These are phyloP conservation scores for Tulasnella sp. DNA, from an alignment of 768 basidiomycete genomes.

Conservation along the genomic window DNA sequence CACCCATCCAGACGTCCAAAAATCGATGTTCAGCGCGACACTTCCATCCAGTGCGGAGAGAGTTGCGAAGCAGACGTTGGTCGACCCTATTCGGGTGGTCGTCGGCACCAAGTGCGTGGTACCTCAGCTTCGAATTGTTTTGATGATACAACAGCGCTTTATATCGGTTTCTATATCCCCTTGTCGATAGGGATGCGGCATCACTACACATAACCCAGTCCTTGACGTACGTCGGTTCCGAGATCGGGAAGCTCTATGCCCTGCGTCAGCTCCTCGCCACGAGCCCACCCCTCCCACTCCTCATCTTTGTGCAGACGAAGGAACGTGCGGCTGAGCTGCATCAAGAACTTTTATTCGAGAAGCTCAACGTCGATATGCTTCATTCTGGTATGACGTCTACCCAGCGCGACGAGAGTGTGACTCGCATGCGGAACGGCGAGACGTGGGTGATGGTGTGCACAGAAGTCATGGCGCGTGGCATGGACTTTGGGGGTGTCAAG, in stretches of 20 bases:
- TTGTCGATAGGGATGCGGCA: conserved; percentile 67
- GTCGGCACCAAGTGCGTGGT: conserved; percentile 82
- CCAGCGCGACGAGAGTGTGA: conserved; percentile 76
- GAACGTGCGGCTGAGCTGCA: conserved; percentile 39
- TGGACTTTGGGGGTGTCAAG: conserved; percentile 91
- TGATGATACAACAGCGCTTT: background rate
- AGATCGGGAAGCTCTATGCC: conserved; percentile 87
- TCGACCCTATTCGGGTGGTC: conserved; percentile 83
- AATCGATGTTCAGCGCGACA: conserved; percentile 90
- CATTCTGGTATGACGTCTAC: conserved; percentile 84
- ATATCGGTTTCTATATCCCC: background rate
- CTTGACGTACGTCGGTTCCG: conserved; percentile 84
- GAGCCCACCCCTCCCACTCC: conserved; percentile 53
- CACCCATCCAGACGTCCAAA: conserved; percentile 55
- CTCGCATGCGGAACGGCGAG: conserved; percentile 75
- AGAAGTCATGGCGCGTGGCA: conserved; percentile 94
- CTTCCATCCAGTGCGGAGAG: conserved; percentile 82
- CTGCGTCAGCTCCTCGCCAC: conserved; percentile 67
- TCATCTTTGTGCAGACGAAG: conserved; percentile 88
- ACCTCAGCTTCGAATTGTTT: background rate
- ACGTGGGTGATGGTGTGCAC: conserved; percentile 95
- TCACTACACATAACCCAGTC: conserved; percentile 82
- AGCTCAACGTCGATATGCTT: conserved; percentile 74
- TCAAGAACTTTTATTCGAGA: conserved; percentile 75
- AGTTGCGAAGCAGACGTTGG: conserved; percentile 73